Conservation (phyloP, 2,329 filamentous ascomycete genomes). For the Neoscytalidium dimidiatum region DNA sequence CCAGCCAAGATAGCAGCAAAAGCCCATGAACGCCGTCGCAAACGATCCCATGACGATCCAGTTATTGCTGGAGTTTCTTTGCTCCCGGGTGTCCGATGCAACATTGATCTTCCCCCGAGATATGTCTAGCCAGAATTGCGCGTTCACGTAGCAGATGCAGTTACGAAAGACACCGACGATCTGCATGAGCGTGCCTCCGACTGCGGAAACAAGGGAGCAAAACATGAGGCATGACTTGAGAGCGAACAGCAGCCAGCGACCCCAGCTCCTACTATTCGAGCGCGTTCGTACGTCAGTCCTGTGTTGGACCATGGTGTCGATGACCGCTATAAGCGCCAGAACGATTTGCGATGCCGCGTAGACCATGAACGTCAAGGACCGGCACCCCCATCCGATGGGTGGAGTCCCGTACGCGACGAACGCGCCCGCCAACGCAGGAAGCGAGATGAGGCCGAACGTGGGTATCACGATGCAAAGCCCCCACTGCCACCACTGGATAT, state of each 20-base stretch:
- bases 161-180: slow-evolving; percentile 19
- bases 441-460: slow-evolving; percentile 7
- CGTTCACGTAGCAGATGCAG: slow-evolving; percentile 19
- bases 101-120: background rate
- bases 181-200: slow-evolving; percentile 20
- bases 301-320: background rate
- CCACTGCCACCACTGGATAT: background rate
- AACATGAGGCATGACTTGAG: background rate
- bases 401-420: slow-evolving; percentile 13
- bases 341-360: slow-evolving; percentile 4
- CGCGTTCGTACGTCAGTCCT: background rate
- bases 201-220: background rate
- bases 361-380: slow-evolving; percentile 10
- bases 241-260: background rate
- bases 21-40: slow-evolving; percentile 10
- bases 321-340: slow-evolving; percentile 1
- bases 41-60: slow-evolving; percentile 17
- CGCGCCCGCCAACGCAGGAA: slow-evolving; percentile 14
- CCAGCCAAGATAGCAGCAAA: slow-evolving; percentile 15
- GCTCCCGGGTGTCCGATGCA: slow-evolving; percentile 11
- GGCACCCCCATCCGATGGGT: slow-evolving; percentile 19
- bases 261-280: background rate
- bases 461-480: background rate
- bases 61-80: slow-evolving; percentile 10
- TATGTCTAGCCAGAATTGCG: background rate